Percentiles rank a stretch among this genome's conserved stretches.
Conservation (phyloP, 495 filamentous ascomycete species). For the Daldinia concentrica region DNA sequence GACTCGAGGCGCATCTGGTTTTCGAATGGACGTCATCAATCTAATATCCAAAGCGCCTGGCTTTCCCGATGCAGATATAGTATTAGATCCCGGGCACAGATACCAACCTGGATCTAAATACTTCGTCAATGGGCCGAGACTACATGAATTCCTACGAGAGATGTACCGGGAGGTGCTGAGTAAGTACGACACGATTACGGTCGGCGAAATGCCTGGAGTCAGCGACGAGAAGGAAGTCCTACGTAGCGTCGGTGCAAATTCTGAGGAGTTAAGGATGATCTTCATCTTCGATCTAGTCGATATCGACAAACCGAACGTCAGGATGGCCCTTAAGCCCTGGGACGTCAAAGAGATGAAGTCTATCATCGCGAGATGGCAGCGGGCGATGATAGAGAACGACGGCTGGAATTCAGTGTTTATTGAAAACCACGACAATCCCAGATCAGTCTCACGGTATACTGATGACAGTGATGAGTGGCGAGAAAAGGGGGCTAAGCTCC, state of each 20-base stretch:
- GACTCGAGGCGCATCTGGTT: conserved; percentile 65
- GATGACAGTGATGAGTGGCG: conserved; percentile 55
- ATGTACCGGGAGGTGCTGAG: conserved; percentile 63
- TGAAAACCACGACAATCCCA: conserved; percentile 70
- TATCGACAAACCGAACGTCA: conserved; percentile 54
- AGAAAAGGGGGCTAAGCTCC: conserved; percentile 63
- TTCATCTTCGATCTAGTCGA: conserved; percentile 70
- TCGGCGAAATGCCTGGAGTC: conserved; percentile 71
- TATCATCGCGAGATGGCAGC: conserved; percentile 67
- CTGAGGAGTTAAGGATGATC: conserved; percentile 70
- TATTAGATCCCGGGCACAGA: conserved; percentile 54
- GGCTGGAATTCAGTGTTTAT: conserved; percentile 72
- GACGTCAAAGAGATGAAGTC: conserved; percentile 63
- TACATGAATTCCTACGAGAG: conserved; percentile 68
- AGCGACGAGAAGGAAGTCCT: conserved; percentile 62
- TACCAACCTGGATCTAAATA: conserved; percentile 64
- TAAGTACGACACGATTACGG: conserved; percentile 68
- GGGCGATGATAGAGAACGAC: conserved; percentile 64
- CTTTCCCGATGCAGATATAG: conserved; percentile 65
- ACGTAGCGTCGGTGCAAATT: conserved; percentile 60
- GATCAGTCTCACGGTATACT: conserved; percentile 66
- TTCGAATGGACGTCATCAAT: conserved; percentile 74
- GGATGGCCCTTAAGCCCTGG: conserved; percentile 60
- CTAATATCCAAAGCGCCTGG: conserved; percentile 67
- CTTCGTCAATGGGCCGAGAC: conserved; percentile 66